Evolutionary conservation across 305 asterid species (phyloP), one percentile per base, ranked within the genome.

Genomic region (Fraxinus greggii): DNA sequence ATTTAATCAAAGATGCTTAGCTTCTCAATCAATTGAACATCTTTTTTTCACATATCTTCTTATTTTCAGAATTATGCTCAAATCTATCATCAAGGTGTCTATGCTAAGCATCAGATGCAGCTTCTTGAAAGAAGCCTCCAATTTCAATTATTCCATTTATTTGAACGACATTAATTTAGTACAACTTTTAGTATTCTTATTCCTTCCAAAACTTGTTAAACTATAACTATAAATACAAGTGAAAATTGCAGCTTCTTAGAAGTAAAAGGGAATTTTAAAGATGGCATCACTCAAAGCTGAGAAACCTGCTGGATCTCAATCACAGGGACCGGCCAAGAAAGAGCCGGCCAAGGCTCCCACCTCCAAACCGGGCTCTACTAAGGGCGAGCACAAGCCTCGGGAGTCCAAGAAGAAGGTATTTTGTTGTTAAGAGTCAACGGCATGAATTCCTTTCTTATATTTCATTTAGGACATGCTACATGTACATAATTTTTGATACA

Each of bases 71-170:
- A 65, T 65, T 12, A 65, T 65, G 36, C 33, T 24, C 72, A 23
- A 65, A 10, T 65, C 72, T 65, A 65, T 65, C 33, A 65, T 3
- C 73, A 28, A 24, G 73, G 73, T 12, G 19, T 59, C 29, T 21
- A 59, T 59, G 28, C 35, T 65, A 9, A 65, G 73, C 73, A 65
- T 65, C 36, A 65, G 73, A 65, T 65, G 73, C 73, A 65, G 35
- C 73, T 26, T 65, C 73, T 65, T 4, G 73, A 65, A 9, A 65
- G 36, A 65, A 65, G 73, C 73, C 21, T 65, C 73, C 73, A 65
- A 63, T 65, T 65, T 65, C 19, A 1, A 1, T 65, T 65, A 12
- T 65, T 26, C 73, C 35, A 65, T 65, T 24, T 24, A 36, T 65
- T 65, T 0, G 35, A 33, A 65, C 15, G 3, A 65, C 72, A 65